Percentiles rank a stretch among this genome's conserved stretches.
Evolutionary conservation across 2,329 filamentous ascomycete species (phyloP).

Genomic region (Aaosphaeria arxii): DNA sequence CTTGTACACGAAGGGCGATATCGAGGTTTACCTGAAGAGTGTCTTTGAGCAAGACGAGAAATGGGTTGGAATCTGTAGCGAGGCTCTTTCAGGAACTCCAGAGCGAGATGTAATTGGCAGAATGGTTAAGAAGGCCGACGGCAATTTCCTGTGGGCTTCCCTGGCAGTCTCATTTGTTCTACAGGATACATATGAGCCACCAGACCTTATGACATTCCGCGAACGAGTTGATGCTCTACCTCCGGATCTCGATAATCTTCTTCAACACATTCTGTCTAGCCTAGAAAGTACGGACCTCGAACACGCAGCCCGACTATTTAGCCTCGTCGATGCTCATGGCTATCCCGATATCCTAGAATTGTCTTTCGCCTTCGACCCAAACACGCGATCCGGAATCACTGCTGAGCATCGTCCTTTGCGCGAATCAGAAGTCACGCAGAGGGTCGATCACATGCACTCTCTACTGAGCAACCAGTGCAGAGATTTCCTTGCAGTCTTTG

Average conservation of each 20-base stretch:
- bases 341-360: constrained; percentile 20
- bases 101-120: constrained; percentile 17
- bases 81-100: constrained; percentile 18
- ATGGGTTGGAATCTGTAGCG: background rate
- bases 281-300: constrained; percentile 16
- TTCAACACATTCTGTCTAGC: constrained; percentile 20
- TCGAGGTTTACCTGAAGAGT: background rate
- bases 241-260: constrained; percentile 18
- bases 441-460: constrained; percentile 14
- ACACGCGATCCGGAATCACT: constrained; percentile 15
- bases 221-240: constrained; percentile 12
- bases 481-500: constrained; percentile 19
- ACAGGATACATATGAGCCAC: constrained; percentile 5
- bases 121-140: constrained; percentile 21
- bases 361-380: constrained; percentile 18
- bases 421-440: constrained; percentile 10
- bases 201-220: background rate
- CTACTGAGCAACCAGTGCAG: constrained; percentile 16
- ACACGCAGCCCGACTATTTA: constrained; percentile 17
- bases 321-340: constrained; percentile 19
- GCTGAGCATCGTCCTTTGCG: constrained; percentile 10
- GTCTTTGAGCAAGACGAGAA: background rate
- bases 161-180: constrained; percentile 21
- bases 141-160: constrained; percentile 25
- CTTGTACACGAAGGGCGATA: background rate